Conservation (phyloP, 2,329 filamentous ascomycete genomes). For the Pseudogymnoascus sp. region DNA sequence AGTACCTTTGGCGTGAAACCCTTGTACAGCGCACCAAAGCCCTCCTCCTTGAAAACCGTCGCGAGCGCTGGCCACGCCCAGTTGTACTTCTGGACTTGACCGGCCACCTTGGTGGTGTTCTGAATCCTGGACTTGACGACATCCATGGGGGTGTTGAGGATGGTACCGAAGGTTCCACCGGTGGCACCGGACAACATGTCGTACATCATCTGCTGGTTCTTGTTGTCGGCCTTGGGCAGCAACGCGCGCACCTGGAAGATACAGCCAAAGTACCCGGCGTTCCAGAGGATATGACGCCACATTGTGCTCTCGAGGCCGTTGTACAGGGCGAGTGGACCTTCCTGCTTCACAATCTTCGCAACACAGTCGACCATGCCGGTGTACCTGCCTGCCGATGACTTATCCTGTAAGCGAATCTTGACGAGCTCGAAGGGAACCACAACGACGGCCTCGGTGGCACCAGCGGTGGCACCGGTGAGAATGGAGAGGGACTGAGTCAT, state of each 20-base stretch:
- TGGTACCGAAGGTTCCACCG: constrained; percentile 83
- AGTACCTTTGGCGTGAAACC: constrained; percentile 95
- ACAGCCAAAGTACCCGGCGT: constrained; percentile 93
- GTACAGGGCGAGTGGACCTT: constrained; percentile 83
- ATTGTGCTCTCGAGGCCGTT: constrained; percentile 94
- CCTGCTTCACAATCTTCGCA: constrained; percentile 69
- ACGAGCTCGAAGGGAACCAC: constrained; percentile 97
- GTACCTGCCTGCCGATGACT: constrained; percentile 83
- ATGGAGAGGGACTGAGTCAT: constrained; percentile 89
- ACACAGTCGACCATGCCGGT: constrained; percentile 73
- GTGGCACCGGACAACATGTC: constrained; percentile 79
- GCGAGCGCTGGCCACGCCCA: constrained; percentile 87
- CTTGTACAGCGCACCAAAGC: constrained; percentile 88
- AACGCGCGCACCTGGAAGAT: constrained; percentile 93
- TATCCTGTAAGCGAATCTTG: constrained; percentile 97
- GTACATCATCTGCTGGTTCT: constrained; percentile 73
- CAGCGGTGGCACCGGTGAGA: constrained; percentile 86
- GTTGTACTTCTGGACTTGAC: constrained; percentile 87
- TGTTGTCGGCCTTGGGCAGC: constrained; percentile 71
- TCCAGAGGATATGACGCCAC: constrained; percentile 94
- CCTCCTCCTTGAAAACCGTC: constrained; percentile 87
- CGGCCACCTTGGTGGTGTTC: constrained; percentile 78
- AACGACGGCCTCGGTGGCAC: constrained; percentile 91
- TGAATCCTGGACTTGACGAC: constrained; percentile 98
- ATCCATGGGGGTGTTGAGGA: constrained; percentile 92